Percentiles rank a stretch among this genome's conserved stretches.
These are phyloP conservation scores for Cymbidium sinense DNA, from an alignment of 106 monocot genomes.

Conservation along the genomic window DNA sequence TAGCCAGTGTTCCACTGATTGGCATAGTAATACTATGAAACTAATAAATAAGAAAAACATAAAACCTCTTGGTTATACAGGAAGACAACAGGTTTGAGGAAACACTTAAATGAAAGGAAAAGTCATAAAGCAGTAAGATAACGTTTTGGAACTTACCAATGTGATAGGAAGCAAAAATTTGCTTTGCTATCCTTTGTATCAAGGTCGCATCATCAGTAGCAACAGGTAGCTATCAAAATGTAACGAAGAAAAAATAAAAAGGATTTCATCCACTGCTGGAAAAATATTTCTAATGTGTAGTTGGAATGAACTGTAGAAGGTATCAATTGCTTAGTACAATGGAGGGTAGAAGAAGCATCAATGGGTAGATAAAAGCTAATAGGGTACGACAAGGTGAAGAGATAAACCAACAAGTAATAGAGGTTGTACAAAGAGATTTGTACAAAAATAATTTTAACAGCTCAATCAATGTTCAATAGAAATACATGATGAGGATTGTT, in stretches of 20 bases:
- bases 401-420: not conserved
- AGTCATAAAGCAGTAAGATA: not conserved
- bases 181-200: conserved; percentile 59
- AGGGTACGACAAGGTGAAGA: not conserved
- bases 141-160: conserved; percentile 40
- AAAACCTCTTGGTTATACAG: not conserved
- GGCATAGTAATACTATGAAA: not conserved
- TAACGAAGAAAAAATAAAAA: not conserved
- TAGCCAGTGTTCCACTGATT: not conserved
- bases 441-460: not conserved
- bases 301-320: not conserved
- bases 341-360: not conserved
- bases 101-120: not conserved
- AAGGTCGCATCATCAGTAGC: conserved; percentile 45
- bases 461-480: not conserved
- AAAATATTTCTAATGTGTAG: not conserved
- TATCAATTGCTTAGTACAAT: not conserved
- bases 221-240: conserved; percentile 43
- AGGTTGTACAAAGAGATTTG: not conserved
- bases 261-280: not conserved
- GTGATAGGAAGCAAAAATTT: conserved; percentile 63
- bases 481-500: not conserved
- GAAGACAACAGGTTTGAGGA: not conserved
- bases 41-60: not conserved
- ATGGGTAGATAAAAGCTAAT: not conserved